These are phyloP conservation scores for Yamadazyma insecticola DNA, from an alignment of 805 yeast species.

Conservation along the genomic window DNA sequence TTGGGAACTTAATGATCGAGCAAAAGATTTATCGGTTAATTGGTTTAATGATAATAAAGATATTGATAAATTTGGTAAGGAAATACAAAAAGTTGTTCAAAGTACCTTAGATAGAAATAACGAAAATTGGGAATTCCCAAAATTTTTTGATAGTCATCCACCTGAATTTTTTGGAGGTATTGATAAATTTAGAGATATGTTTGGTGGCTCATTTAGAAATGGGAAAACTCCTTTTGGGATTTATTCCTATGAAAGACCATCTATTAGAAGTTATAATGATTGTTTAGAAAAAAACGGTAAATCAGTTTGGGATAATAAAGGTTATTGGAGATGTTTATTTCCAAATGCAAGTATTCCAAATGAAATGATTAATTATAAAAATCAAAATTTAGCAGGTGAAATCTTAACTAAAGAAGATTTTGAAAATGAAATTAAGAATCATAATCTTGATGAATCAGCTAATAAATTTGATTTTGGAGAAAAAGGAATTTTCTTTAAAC, in stretches of 20 bases:
- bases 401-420: conserved; percentile 59
- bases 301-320: conserved; percentile 78
- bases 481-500: conserved; percentile 59
- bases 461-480: conserved; percentile 35
- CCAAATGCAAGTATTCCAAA: conserved; percentile 47
- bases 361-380: conserved; percentile 23
- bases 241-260: conserved; percentile 56
- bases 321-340: conserved; percentile 88
- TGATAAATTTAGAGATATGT: too few relatives aligned
- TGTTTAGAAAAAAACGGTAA: conserved; percentile 66
- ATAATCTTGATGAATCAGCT: conserved; percentile 7
- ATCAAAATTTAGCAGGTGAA: conserved; percentile 18
- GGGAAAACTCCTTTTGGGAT: conserved; percentile 39
- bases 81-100: conserved; percentile 1
- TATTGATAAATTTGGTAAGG: conserved; percentile 3
- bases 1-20: conserved; percentile 17
- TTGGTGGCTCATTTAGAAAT: too few relatives aligned
- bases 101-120: conserved; percentile 3
- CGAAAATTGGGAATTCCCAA: conserved; percentile 12
- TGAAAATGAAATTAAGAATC: conserved; percentile 21
- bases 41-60: conserved; percentile 13
- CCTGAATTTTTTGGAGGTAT: too few relatives aligned
- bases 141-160: conserved; percentile 7
- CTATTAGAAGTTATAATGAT: conserved; percentile 50
- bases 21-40: conserved; percentile 15